phyloP scores from a whole-genome alignment of 176 grass and related monocot genomes.

The Bolboschoenus planiculmis region DNA sequence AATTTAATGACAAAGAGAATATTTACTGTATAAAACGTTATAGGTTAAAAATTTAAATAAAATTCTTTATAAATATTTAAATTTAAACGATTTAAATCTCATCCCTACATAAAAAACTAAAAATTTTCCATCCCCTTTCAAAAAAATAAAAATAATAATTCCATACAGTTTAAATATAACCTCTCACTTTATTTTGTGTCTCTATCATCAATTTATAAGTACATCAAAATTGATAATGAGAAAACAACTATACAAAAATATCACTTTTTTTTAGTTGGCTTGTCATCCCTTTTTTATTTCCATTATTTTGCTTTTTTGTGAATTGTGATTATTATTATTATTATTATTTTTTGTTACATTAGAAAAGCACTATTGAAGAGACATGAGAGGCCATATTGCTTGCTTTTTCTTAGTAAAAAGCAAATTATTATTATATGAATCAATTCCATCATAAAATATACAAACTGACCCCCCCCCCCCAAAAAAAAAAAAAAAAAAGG shows the following conservation, averaged over 20 bases:
- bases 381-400: not conserved
- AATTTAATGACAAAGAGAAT: too few relatives aligned
- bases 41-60: too few relatives aligned
- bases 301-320: not conserved
- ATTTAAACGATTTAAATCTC: too few relatives aligned
- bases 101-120: too few relatives aligned
- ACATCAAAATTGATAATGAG: not conserved
- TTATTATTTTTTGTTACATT: not conserved
- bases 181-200: not conserved
- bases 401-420: conserved; percentile 9
- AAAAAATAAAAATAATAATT: too few relatives aligned
- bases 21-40: too few relatives aligned
- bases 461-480: too few relatives aligned
- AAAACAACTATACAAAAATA: not conserved
- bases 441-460: not conserved
- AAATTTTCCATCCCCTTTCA: too few relatives aligned
- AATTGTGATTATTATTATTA: not conserved
- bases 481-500: too few relatives aligned
- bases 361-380: not conserved
- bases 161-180: not conserved
- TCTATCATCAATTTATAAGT: not conserved
- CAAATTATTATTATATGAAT: not conserved
- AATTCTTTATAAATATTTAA: too few relatives aligned
- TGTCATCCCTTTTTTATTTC: not conserved
- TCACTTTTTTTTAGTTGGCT: not conserved